These are phyloP conservation scores for Colletotrichum cereale DNA, from an alignment of 2,329 filamentous ascomycete genomes.

Conservation along the genomic window DNA sequence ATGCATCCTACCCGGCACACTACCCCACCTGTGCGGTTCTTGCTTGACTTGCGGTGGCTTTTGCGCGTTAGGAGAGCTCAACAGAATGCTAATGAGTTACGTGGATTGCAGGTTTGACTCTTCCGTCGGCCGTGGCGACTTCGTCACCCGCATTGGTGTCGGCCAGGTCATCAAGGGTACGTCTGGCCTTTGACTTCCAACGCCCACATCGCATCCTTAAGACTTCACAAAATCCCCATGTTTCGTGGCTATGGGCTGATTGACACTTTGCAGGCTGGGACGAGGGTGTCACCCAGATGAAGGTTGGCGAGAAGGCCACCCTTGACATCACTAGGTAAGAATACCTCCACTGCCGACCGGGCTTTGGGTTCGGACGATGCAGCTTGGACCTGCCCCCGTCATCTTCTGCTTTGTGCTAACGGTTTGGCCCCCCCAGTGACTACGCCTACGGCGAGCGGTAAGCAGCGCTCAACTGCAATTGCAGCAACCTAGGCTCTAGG, in stretches of 20 bases:
- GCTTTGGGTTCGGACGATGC: not conserved
- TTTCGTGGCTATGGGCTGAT: not conserved
- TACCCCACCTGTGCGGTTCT: constrained; percentile 16
- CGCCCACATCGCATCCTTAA: not conserved
- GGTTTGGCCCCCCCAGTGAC: constrained; percentile 59
- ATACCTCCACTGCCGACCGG: not conserved
- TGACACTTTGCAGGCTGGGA: constrained; percentile 75
- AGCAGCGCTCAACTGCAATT: constrained; percentile 45
- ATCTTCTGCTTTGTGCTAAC: not conserved
- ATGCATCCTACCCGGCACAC: constrained; percentile 41
- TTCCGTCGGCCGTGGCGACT: constrained; percentile 81
- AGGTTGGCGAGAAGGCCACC: constrained; percentile 88
- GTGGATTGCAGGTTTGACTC: constrained; percentile 81
- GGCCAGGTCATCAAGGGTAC: constrained; percentile 89
- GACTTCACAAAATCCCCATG: not conserved
- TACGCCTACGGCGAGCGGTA: constrained; percentile 74
- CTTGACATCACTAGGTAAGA: constrained; percentile 83
- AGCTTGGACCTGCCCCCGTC: too few relatives aligned
- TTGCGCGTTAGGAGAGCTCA: too few relatives aligned
- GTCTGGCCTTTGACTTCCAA: constrained; percentile 38
- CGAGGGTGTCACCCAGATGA: constrained; percentile 87
- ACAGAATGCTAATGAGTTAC: constrained; percentile 37
- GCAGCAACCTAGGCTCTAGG: not conserved
- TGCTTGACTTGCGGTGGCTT: not conserved
- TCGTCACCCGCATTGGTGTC: constrained; percentile 82